These are phyloP conservation scores for Acanthochlamys bracteata DNA, from an alignment of 106 monocot species.

Conservation along the genomic window DNA sequence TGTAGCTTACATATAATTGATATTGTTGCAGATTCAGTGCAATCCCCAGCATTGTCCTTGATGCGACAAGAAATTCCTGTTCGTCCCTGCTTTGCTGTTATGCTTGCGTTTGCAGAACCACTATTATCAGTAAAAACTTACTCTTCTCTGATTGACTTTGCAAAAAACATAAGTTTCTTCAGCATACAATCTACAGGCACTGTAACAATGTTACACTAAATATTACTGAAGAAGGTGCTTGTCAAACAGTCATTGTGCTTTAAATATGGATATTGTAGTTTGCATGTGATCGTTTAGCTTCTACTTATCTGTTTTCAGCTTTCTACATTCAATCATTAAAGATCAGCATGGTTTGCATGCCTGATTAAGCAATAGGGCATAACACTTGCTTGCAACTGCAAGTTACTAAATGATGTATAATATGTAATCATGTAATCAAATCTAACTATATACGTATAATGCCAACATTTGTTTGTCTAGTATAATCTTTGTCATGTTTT, in stretches of 20 bases:
- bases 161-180: not conserved
- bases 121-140: conserved; percentile 34
- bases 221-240: not conserved
- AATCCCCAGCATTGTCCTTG: conserved; percentile 24
- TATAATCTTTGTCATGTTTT: no score
- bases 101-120: conserved; percentile 70
- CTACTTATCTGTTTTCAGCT: no score
- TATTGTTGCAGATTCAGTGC: conserved; percentile 37
- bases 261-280: not conserved
- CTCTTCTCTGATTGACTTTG: not conserved
- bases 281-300: no score
- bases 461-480: no score
- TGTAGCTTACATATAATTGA: not conserved
- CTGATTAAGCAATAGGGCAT: no score
- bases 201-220: not conserved
- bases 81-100: conserved; percentile 58
- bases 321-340: no score
- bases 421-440: no score
- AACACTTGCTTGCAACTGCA: no score
- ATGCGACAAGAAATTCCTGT: conserved; percentile 53
- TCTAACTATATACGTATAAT: no score
- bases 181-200: not conserved
- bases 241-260: not conserved
- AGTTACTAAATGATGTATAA: no score
- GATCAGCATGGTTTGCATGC: no score